Conservation (phyloP, 2,329 filamentous ascomycete species). For the Chaetoscypha palmicola region DNA sequence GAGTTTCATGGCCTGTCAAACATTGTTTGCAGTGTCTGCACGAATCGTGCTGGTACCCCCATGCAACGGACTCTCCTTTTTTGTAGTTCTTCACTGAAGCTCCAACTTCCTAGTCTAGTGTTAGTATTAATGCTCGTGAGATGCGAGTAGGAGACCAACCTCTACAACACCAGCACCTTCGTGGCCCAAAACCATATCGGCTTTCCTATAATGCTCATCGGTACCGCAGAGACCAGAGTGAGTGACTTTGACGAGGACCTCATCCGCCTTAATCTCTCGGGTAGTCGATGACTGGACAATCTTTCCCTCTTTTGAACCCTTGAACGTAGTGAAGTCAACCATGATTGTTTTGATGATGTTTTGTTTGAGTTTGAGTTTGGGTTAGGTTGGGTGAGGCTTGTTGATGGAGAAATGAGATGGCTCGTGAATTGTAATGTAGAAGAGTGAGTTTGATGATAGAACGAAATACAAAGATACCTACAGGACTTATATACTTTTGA, state of each 20-base stretch:
- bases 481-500: no score
- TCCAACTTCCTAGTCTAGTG: slow-evolving; percentile 30
- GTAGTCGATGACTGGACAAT: slow-evolving; percentile 44
- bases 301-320: slow-evolving; percentile 50
- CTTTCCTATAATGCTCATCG: slow-evolving; percentile 35
- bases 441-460: no score
- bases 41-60: slow-evolving; percentile 37
- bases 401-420: no score
- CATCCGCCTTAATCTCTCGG: slow-evolving; percentile 39
- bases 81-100: slow-evolving; percentile 34
- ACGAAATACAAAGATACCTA: no score
- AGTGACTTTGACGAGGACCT: slow-evolving; percentile 57
- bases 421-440: no score
- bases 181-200: slow-evolving; percentile 40
- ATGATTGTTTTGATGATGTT: slow-evolving; percentile 12
- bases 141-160: slow-evolving; percentile 9
- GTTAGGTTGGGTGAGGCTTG: not conserved
- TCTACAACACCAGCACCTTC: slow-evolving; percentile 43
- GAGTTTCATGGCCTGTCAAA: slow-evolving; percentile 37
- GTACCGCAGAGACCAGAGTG: slow-evolving; percentile 63
- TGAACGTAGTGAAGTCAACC: slow-evolving; percentile 53
- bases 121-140: slow-evolving; percentile 5
- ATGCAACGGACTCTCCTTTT: slow-evolving; percentile 41
- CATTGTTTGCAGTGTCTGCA: slow-evolving; percentile 41
- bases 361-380: slow-evolving; percentile 1